Evolutionary conservation across 495 filamentous ascomycete genomes (phyloP), one percentile per base, ranked within the genome.

Genomic region (Arthonia radiata): DNA sequence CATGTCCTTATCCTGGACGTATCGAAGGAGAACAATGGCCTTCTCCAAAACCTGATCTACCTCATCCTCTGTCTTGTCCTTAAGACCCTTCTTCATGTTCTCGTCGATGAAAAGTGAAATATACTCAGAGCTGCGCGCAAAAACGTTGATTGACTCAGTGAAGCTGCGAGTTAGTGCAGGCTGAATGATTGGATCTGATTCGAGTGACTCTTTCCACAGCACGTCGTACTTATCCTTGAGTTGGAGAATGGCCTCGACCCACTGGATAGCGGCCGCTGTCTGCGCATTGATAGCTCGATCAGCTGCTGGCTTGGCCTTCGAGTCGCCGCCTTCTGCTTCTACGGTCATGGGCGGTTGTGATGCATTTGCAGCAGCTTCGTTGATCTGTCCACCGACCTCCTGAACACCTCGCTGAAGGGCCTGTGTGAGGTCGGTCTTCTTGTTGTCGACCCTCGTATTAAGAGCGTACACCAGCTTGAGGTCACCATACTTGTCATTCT

Each of bases 91-190:
- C 44, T 89, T 90, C 36, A 94, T 63, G 38, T 89, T 91, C 35
- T 92, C 81, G 38, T 99, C 89, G 32, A 94, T 89, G 52, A 91
- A 99, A 1, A 99, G 62, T 0, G 86, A 99, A 5, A 94, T 71
- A 38, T 72, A 91, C 39, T 99, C 86, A 0, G 86, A 77, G 37
- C 70, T 70, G 26, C 82, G 62, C 4, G 53, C 35, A 35, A 91
- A 91, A 1, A 66, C 45, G 42, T 94, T 94, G 50, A 99, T 89
- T 35, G 94, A 89, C 2, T 83, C 67, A 2, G 70, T 55, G 30
- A 93, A 90, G 46, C 77, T 89, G 32, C 66, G 66, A 1, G 76
- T 75, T 10, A 94, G 56, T 1, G 79, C 64, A 0, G 71, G 74
- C 33, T 92, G 71, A 10, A 99, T 48, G 3, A 67, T 53, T 13